Evolutionary conservation across 768 basidiomycete species (phyloP).

Genomic region (Neoboletus magnificus): DNA sequence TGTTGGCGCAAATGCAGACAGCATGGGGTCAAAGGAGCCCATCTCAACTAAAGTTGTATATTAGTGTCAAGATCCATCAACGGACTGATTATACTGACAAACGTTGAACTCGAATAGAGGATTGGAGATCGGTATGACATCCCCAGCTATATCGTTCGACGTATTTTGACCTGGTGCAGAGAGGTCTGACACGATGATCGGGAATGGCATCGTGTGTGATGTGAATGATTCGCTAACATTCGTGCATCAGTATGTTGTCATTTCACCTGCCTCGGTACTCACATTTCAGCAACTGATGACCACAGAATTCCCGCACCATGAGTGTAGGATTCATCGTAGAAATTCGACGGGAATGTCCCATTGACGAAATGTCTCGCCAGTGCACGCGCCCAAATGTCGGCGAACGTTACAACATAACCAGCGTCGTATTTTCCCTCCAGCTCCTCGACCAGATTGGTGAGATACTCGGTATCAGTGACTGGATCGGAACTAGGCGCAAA

Average conservation of each 20-base stretch:
- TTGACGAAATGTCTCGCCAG: conserved; percentile 39
- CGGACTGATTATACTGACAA: conserved; percentile 17
- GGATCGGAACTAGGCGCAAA: conserved; percentile 18
- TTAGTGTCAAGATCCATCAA: not conserved
- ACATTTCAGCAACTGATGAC: conserved; percentile 34
- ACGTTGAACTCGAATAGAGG: conserved; percentile 37
- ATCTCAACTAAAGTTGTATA: conserved; percentile 31
- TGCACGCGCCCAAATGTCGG: conserved; percentile 26
- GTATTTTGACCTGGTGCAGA: conserved; percentile 24
- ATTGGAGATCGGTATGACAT: conserved; percentile 30
- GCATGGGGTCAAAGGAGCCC: conserved; percentile 41
- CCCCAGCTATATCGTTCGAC: conserved; percentile 18
- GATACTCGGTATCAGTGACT: conserved; percentile 13
- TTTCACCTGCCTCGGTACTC: conserved; percentile 7
- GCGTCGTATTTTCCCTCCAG: conserved; percentile 29
- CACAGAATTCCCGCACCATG: conserved; percentile 37
- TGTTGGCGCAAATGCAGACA: conserved; percentile 44
- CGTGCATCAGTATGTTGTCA: not conserved
- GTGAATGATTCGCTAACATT: conserved; percentile 31
- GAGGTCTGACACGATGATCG: conserved; percentile 34
- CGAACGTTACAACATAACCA: conserved; percentile 31
- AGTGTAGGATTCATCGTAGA: conserved; percentile 25
- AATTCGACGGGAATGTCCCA: conserved; percentile 33
- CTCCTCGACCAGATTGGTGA: conserved; percentile 23
- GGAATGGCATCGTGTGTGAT: conserved; percentile 37